Percentiles rank a stretch among this genome's conserved stretches.
Conservation (phyloP, 257 asterid genomes). For the Solanum corneliomulleri region DNA sequence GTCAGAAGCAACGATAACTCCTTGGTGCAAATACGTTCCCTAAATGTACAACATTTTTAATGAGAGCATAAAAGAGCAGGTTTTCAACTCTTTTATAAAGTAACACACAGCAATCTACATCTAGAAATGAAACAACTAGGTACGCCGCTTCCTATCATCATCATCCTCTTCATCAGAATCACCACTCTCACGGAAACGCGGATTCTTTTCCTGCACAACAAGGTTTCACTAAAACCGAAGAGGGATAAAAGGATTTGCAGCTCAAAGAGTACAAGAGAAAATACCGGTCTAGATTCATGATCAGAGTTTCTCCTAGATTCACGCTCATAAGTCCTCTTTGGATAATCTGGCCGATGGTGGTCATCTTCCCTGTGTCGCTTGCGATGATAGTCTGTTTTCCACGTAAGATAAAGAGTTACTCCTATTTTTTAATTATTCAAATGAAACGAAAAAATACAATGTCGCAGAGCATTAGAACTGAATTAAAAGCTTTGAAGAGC, state of each 20-base stretch:
- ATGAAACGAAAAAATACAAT: background rate
- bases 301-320: conserved; percentile 72
- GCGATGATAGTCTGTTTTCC: conserved; percentile 47
- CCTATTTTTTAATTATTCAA: background rate
- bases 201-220: conserved; percentile 68
- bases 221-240: background rate
- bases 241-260: background rate
- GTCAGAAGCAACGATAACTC: background rate
- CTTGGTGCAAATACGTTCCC: background rate
- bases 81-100: background rate
- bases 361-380: conserved; percentile 79
- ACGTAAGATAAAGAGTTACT: background rate
- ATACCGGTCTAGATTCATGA: conserved; percentile 74
- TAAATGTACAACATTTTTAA: background rate
- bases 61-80: background rate
- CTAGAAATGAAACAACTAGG: conserved; percentile 11
- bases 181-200: conserved; percentile 89
- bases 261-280: conserved; percentile 2
- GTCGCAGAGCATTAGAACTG: background rate
- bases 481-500: background rate
- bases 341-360: conserved; percentile 44
- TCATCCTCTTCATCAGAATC: conserved; percentile 87
- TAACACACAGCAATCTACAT: background rate
- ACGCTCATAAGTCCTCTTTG: conserved; percentile 62
- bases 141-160: conserved; percentile 34